Evolutionary conservation across 345 rosid genomes (phyloP).

Genomic region (Linum lewisii): DNA sequence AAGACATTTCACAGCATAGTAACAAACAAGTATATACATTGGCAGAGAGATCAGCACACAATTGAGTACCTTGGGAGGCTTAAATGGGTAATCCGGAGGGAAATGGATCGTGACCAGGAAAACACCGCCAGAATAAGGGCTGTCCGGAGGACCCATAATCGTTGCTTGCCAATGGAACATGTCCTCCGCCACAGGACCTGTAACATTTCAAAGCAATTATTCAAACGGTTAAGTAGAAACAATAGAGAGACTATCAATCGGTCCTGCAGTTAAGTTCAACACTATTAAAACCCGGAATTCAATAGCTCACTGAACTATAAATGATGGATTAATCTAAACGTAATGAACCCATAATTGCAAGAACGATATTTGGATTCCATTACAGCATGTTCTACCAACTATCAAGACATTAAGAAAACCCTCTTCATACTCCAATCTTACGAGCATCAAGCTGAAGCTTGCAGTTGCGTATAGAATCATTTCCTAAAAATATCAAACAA

Average conservation of each 20-base stretch:
- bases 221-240: neutral
- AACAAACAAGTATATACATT: neutral
- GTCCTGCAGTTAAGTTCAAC: neutral
- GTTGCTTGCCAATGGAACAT: conserved; percentile 31
- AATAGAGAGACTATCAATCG: neutral
- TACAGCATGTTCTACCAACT: no score
- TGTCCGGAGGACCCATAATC: conserved; percentile 27
- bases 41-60: neutral
- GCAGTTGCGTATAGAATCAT: no score
- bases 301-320: no score
- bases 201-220: neutral
- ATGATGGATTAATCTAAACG: no score
- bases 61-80: conserved; percentile 22
- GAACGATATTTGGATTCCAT: no score
- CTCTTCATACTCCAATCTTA: no score
- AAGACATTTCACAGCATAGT: no score
- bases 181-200: conserved; percentile 27
- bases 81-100: conserved; percentile 26
- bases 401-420: no score
- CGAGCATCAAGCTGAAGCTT: no score
- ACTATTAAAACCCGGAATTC: no score
- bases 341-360: no score
- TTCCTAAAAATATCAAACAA: no score
- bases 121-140: conserved; percentile 26
- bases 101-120: conserved; percentile 26